A percentile compares a stretch with the other conserved stretches of the same genome.
These are phyloP conservation scores for Nicotiana rustica DNA, from an alignment of 305 asterid species.

Conservation along the genomic window DNA sequence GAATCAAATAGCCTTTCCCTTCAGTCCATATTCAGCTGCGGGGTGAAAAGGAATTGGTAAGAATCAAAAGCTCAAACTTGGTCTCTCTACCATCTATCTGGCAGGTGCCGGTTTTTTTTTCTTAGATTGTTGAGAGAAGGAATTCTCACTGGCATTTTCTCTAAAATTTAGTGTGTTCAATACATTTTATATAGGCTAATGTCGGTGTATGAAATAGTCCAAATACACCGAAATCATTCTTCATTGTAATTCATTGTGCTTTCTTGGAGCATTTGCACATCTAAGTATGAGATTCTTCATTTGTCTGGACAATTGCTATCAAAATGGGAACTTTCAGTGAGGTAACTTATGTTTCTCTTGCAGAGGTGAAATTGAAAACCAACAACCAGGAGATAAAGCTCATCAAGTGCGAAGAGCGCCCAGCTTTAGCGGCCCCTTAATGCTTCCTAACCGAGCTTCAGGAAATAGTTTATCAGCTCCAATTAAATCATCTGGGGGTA, in stretches of 20 bases:
- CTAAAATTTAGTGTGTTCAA: slow-evolving; percentile 18
- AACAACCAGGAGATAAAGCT: slow-evolving; percentile 65
- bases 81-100: slow-evolving; percentile 10
- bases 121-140: neutral
- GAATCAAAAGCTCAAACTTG: slow-evolving; percentile 23
- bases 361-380: slow-evolving; percentile 79
- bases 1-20: slow-evolving; percentile 21
- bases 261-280: slow-evolving; percentile 27
- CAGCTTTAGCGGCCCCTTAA: slow-evolving; percentile 95
- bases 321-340: slow-evolving; percentile 7
- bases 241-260: slow-evolving; percentile 21
- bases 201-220: neutral
- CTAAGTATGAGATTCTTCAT: neutral
- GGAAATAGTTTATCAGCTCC: slow-evolving; percentile 99
- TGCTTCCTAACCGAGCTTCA: slow-evolving; percentile 96
- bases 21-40: slow-evolving; percentile 3
- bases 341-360: slow-evolving; percentile 35
- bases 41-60: neutral
- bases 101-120: neutral
- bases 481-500: slow-evolving; percentile 95
- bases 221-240: neutral
- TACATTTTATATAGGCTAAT: slow-evolving; percentile 15
- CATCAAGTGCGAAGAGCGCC: slow-evolving; percentile 80
- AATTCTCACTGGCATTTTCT: slow-evolving; percentile 13
- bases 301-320: slow-evolving; percentile 13